Evolutionary conservation across 2,329 filamentous ascomycete species (phyloP).

Genomic region (Malbranchea cinnamomea): DNA sequence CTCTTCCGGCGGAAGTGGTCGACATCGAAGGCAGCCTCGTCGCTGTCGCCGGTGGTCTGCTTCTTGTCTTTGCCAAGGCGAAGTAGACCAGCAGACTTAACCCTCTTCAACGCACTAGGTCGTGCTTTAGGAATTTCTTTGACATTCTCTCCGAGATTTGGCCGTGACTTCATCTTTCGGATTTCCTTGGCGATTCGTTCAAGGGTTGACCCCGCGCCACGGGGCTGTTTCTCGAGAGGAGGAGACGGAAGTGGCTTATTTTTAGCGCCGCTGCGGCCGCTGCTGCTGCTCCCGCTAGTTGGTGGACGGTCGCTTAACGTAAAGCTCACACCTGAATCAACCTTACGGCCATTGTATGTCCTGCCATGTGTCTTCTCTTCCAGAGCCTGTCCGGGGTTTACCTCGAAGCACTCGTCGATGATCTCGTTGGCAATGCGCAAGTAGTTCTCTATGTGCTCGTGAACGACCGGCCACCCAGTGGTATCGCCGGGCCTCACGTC

Average conservation of each 20-base stretch:
- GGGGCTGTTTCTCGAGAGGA: slow-evolving; percentile 22
- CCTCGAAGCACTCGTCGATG: slow-evolving; percentile 43
- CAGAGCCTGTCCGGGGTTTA: slow-evolving; percentile 29
- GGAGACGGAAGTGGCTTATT: slow-evolving; percentile 7
- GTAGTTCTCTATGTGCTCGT: slow-evolving; percentile 41
- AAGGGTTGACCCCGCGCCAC: slow-evolving; percentile 35
- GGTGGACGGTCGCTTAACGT: slow-evolving; percentile 24
- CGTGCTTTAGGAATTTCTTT: slow-evolving; percentile 15
- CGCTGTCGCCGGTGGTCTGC: slow-evolving; percentile 19
- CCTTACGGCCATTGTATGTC: slow-evolving; percentile 37
- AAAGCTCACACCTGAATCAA: slow-evolving; percentile 51
- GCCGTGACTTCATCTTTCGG: slow-evolving; percentile 41
- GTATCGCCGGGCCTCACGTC: slow-evolving; percentile 36
- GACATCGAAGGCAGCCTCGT: slow-evolving; percentile 31
- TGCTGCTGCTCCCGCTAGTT: slow-evolving; percentile 21
- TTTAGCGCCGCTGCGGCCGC: slow-evolving; percentile 14
- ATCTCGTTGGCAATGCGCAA: slow-evolving; percentile 43
- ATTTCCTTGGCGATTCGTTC: slow-evolving; percentile 46
- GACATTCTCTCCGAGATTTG: slow-evolving; percentile 29
- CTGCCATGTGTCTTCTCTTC: slow-evolving; percentile 17
- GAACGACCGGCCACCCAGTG: slow-evolving; percentile 40
- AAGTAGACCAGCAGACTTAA: slow-evolving; percentile 19
- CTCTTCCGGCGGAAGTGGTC: slow-evolving; percentile 35
- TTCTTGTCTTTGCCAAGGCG: slow-evolving; percentile 14
- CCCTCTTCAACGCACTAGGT: slow-evolving; percentile 18